Conservation (phyloP, 2,329 filamentous ascomycete genomes). For the Ascochyta pisi region DNA sequence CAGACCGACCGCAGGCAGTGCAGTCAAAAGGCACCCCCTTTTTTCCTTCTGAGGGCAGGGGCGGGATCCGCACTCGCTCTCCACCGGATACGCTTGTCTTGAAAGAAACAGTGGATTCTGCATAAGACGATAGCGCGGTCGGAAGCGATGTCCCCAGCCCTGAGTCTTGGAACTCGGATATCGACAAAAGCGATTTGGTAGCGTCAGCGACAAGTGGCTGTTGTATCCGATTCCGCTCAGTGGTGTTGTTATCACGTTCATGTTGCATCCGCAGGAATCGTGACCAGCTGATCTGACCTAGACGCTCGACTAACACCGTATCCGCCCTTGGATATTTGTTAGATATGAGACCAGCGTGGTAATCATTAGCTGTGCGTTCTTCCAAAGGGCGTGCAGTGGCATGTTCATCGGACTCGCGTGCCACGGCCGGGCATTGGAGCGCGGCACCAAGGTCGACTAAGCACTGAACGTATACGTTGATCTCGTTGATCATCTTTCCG, state of each 20-base stretch:
- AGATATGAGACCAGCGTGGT: slow-evolving; percentile 25
- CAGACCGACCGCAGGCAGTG: slow-evolving; percentile 23
- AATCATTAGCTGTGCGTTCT: slow-evolving; percentile 25
- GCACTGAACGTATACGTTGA: slow-evolving; percentile 24
- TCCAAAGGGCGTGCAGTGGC: slow-evolving; percentile 6
- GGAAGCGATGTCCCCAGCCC: slow-evolving; percentile 29
- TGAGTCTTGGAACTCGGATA: slow-evolving; percentile 32
- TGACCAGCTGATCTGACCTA: slow-evolving; percentile 31
- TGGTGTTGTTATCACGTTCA: not conserved
- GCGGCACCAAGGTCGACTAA: slow-evolving; percentile 25
- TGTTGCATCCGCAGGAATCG: slow-evolving; percentile 28
- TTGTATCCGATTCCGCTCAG: no score
- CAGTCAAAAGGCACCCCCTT: slow-evolving; percentile 29
- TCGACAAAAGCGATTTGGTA: slow-evolving; percentile 10
- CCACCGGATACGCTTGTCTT: slow-evolving; percentile 24
- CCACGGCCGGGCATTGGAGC: slow-evolving; percentile 27
- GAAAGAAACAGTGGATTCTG: slow-evolving; percentile 25
- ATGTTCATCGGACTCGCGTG: slow-evolving; percentile 17
- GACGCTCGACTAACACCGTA: slow-evolving; percentile 8
- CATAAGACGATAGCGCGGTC: slow-evolving; percentile 17
- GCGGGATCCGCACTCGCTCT: slow-evolving; percentile 22
- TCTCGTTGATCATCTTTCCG: slow-evolving; percentile 1
- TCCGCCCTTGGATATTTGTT: slow-evolving; percentile 25
- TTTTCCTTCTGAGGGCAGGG: slow-evolving; percentile 26
- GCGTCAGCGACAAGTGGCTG: no score